phyloP scores from a whole-genome alignment of 805 yeast genomes.

The Teunomyces panamensis region DNA sequence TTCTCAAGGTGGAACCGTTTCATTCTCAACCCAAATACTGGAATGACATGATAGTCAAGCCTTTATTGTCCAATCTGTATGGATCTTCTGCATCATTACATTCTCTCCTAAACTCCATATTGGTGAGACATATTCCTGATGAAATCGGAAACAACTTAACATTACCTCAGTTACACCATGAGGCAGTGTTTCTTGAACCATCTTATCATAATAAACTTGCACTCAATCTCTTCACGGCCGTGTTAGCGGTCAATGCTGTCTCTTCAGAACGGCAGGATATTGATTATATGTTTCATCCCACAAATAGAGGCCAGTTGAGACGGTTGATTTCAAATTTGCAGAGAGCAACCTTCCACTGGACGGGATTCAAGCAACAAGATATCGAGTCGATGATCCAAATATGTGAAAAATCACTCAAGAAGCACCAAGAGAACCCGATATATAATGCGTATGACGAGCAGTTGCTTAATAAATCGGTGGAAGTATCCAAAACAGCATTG shows the following conservation, averaged over 20 bases:
- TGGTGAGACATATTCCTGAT: slow-evolving; percentile 54
- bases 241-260: slow-evolving; percentile 69
- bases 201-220: slow-evolving; percentile 61
- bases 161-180: slow-evolving; percentile 58
- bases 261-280: slow-evolving; percentile 65
- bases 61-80: slow-evolving; percentile 39
- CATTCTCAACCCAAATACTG: slow-evolving; percentile 45
- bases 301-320: slow-evolving; percentile 52
- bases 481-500: slow-evolving; percentile 48
- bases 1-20: slow-evolving; percentile 61
- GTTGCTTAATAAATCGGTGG: slow-evolving; percentile 44
- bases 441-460: slow-evolving; percentile 38
- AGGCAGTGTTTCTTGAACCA: slow-evolving; percentile 57
- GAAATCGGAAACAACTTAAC: slow-evolving; percentile 55
- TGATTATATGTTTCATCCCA: slow-evolving; percentile 70
- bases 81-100: slow-evolving; percentile 42
- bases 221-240: slow-evolving; percentile 62
- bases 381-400: slow-evolving; percentile 50
- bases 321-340: slow-evolving; percentile 59
- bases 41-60: slow-evolving; percentile 45
- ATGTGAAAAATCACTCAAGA: slow-evolving; percentile 44
- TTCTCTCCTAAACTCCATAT: slow-evolving; percentile 42
- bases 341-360: slow-evolving; percentile 71
- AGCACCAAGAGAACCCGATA: slow-evolving; percentile 19
- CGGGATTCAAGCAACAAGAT: slow-evolving; percentile 63